phyloP scores from a whole-genome alignment of 345 rosid species.

The Salix suchowensis region DNA sequence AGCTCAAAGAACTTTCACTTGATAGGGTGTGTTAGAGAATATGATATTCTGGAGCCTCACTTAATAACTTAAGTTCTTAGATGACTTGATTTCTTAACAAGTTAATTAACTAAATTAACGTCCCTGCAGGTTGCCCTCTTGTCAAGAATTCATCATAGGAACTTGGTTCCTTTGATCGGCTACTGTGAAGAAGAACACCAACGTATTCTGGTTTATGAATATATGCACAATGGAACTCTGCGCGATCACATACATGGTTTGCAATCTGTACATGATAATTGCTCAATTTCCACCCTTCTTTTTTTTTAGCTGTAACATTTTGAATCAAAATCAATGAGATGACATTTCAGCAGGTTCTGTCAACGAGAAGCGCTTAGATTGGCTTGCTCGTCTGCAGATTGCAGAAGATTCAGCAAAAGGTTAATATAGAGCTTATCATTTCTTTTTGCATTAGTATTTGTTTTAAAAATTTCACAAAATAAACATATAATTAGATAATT shows the following conservation, averaged over 20 bases:
- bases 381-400: conserved; percentile 69
- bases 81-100: no score
- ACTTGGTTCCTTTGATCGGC: conserved; percentile 93
- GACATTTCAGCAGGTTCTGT: conserved; percentile 46
- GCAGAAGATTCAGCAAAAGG: conserved; percentile 98
- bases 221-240: conserved; percentile 94
- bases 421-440: conserved; percentile 21
- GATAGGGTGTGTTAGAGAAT: no score
- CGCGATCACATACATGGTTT: conserved; percentile 78
- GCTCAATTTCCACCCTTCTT: background rate
- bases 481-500: conserved; percentile 35
- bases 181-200: conserved; percentile 80
- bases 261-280: background rate
- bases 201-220: conserved; percentile 77
- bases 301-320: background rate
- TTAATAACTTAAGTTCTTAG: no score
- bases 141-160: conserved; percentile 96
- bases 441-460: background rate
- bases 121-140: conserved; percentile 70
- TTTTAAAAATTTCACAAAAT: conserved; percentile 2
- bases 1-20: no score
- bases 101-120: background rate
- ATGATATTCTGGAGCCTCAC: no score
- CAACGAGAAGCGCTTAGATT: conserved; percentile 56
- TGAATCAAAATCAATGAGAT: background rate